Conservation (phyloP, 2,329 filamentous ascomycete genomes). For the Claviceps fusiformis region DNA sequence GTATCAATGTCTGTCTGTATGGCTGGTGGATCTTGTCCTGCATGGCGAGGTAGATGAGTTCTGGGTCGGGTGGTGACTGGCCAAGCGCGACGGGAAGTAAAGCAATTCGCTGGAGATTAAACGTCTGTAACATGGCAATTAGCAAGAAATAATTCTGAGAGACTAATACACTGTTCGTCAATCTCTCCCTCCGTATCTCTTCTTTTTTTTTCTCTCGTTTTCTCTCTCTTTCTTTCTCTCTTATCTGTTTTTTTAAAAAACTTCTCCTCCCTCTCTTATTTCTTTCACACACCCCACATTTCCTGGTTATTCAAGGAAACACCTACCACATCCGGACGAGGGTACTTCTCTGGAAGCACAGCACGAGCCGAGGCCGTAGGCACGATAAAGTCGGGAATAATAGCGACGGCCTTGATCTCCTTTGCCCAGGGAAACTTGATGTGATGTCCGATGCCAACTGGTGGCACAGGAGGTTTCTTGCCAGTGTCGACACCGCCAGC, state of each 20-base stretch:
- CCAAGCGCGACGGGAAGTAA: slow-evolving; percentile 81
- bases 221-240: neutral
- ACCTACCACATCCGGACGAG: slow-evolving; percentile 68
- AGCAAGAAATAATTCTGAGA: neutral
- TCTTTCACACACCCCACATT: no score
- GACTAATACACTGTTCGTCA: neutral
- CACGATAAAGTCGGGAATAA: slow-evolving; percentile 92
- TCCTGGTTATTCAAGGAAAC: neutral
- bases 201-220: no score
- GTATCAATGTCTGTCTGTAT: slow-evolving; percentile 83
- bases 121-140: slow-evolving; percentile 35
- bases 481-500: slow-evolving; percentile 88
- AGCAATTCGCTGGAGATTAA: slow-evolving; percentile 90
- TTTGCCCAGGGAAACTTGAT: slow-evolving; percentile 89
- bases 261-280: neutral
- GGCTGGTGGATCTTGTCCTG: slow-evolving; percentile 97
- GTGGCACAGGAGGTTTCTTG: slow-evolving; percentile 73
- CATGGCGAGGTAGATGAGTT: slow-evolving; percentile 95
- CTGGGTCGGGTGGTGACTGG: slow-evolving; percentile 76
- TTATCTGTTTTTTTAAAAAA: no score
- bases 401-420: slow-evolving; percentile 92
- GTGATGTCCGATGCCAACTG: slow-evolving; percentile 84
- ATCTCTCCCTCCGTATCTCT: neutral
- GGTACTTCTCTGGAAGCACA: slow-evolving; percentile 70
- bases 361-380: slow-evolving; percentile 83